phyloP scores from a whole-genome alignment of 257 asterid species.

The Knoxia roxburghii region DNA sequence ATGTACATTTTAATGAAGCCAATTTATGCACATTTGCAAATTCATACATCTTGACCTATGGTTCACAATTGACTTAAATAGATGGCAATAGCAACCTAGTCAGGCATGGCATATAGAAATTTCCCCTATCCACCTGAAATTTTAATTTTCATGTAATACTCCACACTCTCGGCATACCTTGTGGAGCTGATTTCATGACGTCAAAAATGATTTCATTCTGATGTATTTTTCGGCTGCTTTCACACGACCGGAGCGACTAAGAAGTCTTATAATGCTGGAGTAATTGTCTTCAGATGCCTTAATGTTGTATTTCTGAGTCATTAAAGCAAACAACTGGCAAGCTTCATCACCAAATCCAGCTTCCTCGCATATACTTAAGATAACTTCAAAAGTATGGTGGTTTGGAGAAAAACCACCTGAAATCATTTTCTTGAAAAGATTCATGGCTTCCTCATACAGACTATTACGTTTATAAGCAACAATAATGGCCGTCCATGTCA shows the following conservation, averaged over 20 bases:
- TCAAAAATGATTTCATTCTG: conserved; percentile 42
- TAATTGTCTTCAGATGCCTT: conserved; percentile 68
- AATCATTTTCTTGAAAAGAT: conserved; percentile 55
- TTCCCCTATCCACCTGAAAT: not conserved
- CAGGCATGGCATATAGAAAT: conserved; percentile 9
- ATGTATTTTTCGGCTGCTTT: conserved; percentile 62
- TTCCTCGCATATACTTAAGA: conserved; percentile 48
- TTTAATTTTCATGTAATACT: not conserved
- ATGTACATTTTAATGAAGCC: not conserved
- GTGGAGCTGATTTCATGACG: conserved; percentile 5
- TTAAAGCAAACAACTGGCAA: conserved; percentile 34
- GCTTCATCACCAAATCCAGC: conserved; percentile 84
- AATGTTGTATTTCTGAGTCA: conserved; percentile 53
- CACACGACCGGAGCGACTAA: conserved; percentile 41
- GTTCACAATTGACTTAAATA: not conserved
- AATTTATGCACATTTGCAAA: not conserved
- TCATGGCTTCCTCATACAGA: conserved; percentile 45
- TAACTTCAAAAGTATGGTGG: conserved; percentile 58
- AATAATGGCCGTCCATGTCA: conserved; percentile 82
- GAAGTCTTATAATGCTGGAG: conserved; percentile 45
- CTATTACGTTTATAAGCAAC: conserved; percentile 56
- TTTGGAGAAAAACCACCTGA: conserved; percentile 65
- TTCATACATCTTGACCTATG: not conserved
- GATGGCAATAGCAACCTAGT: not conserved
- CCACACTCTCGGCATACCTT: not conserved